These are phyloP conservation scores for Pavlovales sp. DNA, from an alignment of 208 protist genomes.

Conservation along the genomic window DNA sequence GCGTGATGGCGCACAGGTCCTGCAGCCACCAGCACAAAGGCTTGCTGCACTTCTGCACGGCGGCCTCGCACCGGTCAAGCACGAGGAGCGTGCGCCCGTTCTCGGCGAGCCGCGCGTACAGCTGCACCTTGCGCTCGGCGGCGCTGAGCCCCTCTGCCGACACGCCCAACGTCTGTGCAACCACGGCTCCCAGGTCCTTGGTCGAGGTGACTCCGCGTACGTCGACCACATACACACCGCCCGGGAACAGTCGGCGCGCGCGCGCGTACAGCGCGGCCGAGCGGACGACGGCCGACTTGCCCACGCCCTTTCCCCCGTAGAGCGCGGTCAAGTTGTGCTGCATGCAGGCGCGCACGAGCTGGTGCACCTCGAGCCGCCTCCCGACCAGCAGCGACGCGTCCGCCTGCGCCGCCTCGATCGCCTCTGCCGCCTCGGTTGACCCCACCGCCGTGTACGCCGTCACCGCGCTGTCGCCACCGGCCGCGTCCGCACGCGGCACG, in stretches of 20 bases:
- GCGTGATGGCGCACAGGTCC: neutral
- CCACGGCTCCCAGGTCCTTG: neutral
- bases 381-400: neutral
- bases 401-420: neutral
- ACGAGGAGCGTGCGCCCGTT: conserved; percentile 14
- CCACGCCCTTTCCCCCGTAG: neutral
- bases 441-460: no score
- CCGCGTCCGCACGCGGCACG: no score
- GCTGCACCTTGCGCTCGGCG: neutral
- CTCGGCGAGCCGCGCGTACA: neutral
- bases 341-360: conserved; percentile 7
- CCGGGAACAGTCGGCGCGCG: conserved; percentile 6
- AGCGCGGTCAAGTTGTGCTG: conserved; percentile 3
- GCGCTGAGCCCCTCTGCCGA: neutral
- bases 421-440: no score
- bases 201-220: neutral
- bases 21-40: conserved; percentile 4
- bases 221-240: neutral
- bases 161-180: neutral
- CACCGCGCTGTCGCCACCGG: no score
- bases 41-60: neutral
- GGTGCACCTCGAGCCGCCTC: neutral
- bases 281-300: conserved; percentile 20
- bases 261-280: conserved; percentile 4
- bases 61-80: conserved; percentile 34